Conservation (phyloP, 129 eudicot genomes). For the Oenanthe sinensis region DNA sequence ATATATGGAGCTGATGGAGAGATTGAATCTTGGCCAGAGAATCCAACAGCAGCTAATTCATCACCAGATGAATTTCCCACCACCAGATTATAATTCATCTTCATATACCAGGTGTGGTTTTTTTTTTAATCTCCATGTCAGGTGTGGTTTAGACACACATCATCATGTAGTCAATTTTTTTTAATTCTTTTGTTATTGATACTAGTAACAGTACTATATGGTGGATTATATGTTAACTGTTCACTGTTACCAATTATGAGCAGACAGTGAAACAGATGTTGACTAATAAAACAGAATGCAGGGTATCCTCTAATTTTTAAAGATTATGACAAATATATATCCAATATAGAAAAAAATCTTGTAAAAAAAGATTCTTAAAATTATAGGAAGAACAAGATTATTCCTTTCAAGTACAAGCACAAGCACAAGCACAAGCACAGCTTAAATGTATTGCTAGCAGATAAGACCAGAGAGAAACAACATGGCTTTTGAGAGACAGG, state of each 20-base stretch:
- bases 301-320: no score
- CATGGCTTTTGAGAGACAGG: background rate
- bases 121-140: no score
- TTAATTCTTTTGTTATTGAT: background rate
- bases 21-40: slow-evolving; percentile 10
- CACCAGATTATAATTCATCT: background rate
- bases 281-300: background rate
- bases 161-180: background rate
- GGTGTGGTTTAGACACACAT: no score
- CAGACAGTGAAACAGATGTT: background rate
- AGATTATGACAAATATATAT: background rate
- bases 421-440: background rate
- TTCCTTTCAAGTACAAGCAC: background rate
- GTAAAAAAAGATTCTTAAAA: background rate
- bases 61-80: no score
- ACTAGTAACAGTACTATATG: no score
- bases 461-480: background rate
- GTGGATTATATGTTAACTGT: background rate
- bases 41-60: background rate
- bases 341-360: background rate
- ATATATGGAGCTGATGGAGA: background rate
- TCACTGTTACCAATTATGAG: background rate
- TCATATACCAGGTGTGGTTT: no score
- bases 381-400: background rate
- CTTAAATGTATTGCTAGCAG: background rate